These are phyloP conservation scores for Aspergillus proliferans DNA, from an alignment of 2,329 filamentous ascomycete genomes.

Conservation along the genomic window DNA sequence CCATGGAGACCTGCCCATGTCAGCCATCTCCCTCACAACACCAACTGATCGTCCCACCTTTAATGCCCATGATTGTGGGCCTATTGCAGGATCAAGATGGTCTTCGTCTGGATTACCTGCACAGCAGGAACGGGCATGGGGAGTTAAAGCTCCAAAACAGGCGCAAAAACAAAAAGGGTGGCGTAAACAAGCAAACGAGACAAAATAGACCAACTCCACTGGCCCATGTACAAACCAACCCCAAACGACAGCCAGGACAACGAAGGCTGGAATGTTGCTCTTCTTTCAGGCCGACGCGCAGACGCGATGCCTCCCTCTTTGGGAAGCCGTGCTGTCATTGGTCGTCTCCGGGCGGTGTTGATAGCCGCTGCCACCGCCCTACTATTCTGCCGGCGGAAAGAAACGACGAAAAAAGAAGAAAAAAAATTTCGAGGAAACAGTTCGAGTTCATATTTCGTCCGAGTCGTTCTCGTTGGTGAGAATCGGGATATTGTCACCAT, in stretches of 20 bases:
- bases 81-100: constrained; percentile 20
- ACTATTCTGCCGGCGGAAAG: constrained; percentile 24
- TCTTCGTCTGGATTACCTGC: constrained; percentile 23
- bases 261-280: constrained; percentile 28
- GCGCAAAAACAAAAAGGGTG: constrained; percentile 2
- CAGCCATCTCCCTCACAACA: constrained; percentile 1
- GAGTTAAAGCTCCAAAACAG: constrained; percentile 3
- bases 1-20: constrained; percentile 66
- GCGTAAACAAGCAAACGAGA: neutral
- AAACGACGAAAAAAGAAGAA: constrained; percentile 16
- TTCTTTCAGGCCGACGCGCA: constrained; percentile 25
- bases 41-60: constrained; percentile 27
- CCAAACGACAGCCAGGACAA: constrained; percentile 7
- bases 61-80: constrained; percentile 39
- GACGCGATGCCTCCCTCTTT: constrained; percentile 19
- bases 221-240: neutral
- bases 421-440: neutral
- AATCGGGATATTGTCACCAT: constrained; percentile 41
- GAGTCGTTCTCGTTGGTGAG: neutral
- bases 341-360: constrained; percentile 6
- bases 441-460: neutral
- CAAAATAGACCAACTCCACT: neutral
- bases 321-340: constrained; percentile 15
- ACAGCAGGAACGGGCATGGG: constrained; percentile 15
- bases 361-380: constrained; percentile 21